These are phyloP conservation scores for Beta macrorhiza DNA, from an alignment of 179 eudicot species.

Conservation along the genomic window DNA sequence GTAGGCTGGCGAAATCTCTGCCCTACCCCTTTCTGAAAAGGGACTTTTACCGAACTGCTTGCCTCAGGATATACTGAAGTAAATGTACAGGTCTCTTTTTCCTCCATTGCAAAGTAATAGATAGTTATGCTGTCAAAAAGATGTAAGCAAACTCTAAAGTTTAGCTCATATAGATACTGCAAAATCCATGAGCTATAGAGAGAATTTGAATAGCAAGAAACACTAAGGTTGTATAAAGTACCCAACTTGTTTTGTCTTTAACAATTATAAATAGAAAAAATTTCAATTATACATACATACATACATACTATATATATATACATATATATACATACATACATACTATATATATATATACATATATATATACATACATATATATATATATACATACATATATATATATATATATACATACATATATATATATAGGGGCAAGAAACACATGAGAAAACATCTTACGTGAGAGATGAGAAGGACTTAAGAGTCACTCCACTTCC, in stretches of 20 bases:
- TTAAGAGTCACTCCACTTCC: too few relatives aligned
- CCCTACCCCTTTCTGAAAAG: conserved; percentile 70
- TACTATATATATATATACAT: too few relatives aligned
- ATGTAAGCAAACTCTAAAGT: neutral
- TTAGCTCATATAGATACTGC: conserved; percentile 1
- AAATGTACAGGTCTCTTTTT: conserved; percentile 53
- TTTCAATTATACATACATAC: neutral
- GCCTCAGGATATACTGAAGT: conserved; percentile 53
- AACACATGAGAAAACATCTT: too few relatives aligned
- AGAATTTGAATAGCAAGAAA: neutral
- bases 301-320: neutral
- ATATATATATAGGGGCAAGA: too few relatives aligned
- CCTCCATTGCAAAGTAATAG: conserved; percentile 83
- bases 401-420: too few relatives aligned
- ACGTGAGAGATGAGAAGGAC: too few relatives aligned
- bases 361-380: neutral
- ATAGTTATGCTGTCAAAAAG: conserved; percentile 62
- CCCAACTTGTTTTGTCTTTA: neutral
- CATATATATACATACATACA: neutral
- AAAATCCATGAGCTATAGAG: neutral
- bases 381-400: too few relatives aligned
- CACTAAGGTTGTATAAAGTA: neutral
- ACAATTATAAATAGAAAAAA: neutral
- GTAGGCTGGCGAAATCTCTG: conserved; percentile 79
- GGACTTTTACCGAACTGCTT: conserved; percentile 54